Conservation (phyloP, 495 filamentous ascomycete genomes). For the Copromyces sp. region DNA sequence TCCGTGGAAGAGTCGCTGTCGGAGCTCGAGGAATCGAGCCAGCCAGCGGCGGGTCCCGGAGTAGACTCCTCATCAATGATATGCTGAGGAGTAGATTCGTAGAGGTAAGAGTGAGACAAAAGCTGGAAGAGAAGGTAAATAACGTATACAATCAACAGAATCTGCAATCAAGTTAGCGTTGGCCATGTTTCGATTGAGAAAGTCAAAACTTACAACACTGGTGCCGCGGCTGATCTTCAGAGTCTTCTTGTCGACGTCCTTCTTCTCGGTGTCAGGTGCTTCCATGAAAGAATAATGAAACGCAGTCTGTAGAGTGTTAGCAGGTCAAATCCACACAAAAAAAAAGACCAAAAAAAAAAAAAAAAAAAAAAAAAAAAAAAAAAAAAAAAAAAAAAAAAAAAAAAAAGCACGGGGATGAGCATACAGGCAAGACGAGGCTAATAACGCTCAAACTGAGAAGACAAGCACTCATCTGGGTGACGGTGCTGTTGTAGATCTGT, state of each 20-base stretch:
- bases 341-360: no score
- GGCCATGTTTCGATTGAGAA: not conserved
- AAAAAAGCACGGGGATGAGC: conserved; percentile 4
- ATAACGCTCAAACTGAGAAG: conserved; percentile 81
- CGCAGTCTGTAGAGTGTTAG: conserved; percentile 47
- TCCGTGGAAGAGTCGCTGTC: conserved; percentile 53
- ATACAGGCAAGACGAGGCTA: conserved; percentile 66
- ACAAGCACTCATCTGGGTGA: conserved; percentile 92
- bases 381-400: not conserved
- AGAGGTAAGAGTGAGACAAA: conserved; percentile 85
- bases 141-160: conserved; percentile 73
- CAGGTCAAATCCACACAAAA: no score
- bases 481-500: conserved; percentile 91
- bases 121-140: conserved; percentile 86
- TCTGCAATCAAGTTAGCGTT: conserved; percentile 25
- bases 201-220: conserved; percentile 54
- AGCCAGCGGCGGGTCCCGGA: conserved; percentile 72
- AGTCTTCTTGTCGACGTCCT: conserved; percentile 43
- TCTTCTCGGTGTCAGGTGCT: conserved; percentile 47
- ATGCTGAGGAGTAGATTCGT: conserved; percentile 78
- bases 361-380: no score
- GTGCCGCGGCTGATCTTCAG: conserved; percentile 82
- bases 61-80: conserved; percentile 83
- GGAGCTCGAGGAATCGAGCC: conserved; percentile 63
- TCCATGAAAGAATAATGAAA: conserved; percentile 81